Percentiles rank a stretch among this genome's conserved stretches.
Conservation (phyloP, 1,284 basidiomycete genomes). For the Earliella scabrosa region DNA sequence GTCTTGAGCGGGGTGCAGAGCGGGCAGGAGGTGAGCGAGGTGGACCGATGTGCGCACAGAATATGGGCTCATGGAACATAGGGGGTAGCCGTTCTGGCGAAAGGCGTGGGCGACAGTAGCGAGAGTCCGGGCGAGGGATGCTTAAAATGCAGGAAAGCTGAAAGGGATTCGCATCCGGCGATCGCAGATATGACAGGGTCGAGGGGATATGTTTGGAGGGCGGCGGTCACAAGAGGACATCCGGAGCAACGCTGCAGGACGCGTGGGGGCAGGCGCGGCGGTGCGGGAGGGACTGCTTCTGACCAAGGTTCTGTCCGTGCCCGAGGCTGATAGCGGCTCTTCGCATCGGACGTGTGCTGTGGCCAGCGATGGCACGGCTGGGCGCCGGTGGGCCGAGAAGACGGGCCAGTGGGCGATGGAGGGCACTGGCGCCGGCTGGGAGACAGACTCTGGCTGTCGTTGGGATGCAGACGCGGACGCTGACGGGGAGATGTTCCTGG, state of each 20-base stretch:
- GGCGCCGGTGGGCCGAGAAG: neutral
- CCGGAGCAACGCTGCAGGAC: neutral
- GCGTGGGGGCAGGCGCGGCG: neutral
- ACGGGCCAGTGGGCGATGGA: too few species aligned
- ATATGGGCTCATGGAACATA: constrained; percentile 10
- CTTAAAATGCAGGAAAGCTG: constrained; percentile 12
- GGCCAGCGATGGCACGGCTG: neutral
- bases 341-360: too few species aligned
- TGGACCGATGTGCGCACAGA: constrained; percentile 12
- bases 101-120: constrained; percentile 1
- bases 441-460: too few species aligned
- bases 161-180: constrained; percentile 16
- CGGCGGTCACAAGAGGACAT: neutral
- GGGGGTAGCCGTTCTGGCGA: constrained; percentile 10
- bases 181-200: constrained; percentile 4
- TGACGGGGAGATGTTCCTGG: constrained; percentile 9
- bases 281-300: neutral
- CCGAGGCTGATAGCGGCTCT: too few species aligned
- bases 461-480: neutral
- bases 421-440: too few species aligned
- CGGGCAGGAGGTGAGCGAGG: neutral
- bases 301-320: too few species aligned
- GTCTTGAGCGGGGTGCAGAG: neutral
- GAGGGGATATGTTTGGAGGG: neutral
- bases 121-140: constrained; percentile 14